phyloP scores from a whole-genome alignment of 768 basidiomycete genomes.

The Panaeolus cyanescens region DNA sequence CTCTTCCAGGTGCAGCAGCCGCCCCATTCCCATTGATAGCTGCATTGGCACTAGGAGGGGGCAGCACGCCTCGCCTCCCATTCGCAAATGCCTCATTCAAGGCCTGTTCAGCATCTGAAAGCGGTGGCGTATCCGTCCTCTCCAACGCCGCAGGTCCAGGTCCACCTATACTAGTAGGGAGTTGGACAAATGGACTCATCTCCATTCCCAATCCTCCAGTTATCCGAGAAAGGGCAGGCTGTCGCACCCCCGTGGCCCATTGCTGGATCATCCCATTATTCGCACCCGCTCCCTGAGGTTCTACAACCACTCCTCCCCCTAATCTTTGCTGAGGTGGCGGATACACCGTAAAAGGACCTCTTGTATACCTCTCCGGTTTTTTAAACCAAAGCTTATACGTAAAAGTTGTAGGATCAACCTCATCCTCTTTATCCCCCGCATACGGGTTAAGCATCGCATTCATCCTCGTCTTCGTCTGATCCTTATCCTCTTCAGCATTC shows the following conservation, averaged over 20 bases:
- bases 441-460: slow-evolving; percentile 3
- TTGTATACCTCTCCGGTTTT: slow-evolving; percentile 2
- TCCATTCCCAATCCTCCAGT: not conserved
- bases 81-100: not conserved
- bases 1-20: not conserved
- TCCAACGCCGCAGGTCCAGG: not conserved
- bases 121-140: slow-evolving; percentile 19
- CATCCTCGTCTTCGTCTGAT: not conserved
- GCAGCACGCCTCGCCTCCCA: not conserved
- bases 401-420: slow-evolving; percentile 7
- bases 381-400: not conserved
- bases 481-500: not conserved
- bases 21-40: not conserved
- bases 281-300: not conserved
- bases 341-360: not conserved
- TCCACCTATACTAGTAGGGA: not conserved
- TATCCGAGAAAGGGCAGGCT: slow-evolving; percentile 14
- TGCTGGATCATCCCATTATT: slow-evolving; percentile 35
- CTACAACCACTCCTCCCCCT: slow-evolving; percentile 28
- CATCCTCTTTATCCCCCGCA: slow-evolving; percentile 8
- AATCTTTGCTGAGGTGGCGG: slow-evolving; percentile 5
- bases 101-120: not conserved
- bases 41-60: not conserved
- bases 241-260: slow-evolving; percentile 34
- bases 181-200: not conserved